phyloP scores from a whole-genome alignment of 805 yeast species.

The Teunomyces lycoperdinae region DNA sequence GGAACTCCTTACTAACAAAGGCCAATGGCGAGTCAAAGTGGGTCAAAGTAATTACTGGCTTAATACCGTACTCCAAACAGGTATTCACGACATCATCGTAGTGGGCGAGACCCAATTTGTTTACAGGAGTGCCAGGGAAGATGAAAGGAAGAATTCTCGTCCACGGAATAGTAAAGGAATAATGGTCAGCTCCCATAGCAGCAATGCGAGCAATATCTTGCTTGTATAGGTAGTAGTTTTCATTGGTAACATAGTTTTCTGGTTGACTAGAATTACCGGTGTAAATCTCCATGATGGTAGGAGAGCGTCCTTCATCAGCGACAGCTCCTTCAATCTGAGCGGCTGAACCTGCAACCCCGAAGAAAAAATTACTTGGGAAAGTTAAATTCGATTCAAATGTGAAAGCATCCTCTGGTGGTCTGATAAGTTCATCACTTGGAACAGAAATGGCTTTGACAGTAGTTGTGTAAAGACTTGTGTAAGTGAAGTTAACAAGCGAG shows the following conservation, averaged over 20 bases:
- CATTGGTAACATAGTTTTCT: conserved; percentile 23
- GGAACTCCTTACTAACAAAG: conserved; percentile 6
- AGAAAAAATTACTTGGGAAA: conserved; percentile 16
- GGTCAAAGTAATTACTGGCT: conserved; percentile 30
- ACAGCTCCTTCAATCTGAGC: conserved; percentile 37
- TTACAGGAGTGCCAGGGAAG: conserved; percentile 26
- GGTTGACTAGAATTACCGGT: conserved; percentile 10
- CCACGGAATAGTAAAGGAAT: conserved; percentile 35
- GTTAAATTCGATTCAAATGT: conserved; percentile 11
- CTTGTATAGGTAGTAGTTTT: conserved; percentile 31
- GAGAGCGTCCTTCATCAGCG: conserved; percentile 30
- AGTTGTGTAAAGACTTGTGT: conserved; percentile 6
- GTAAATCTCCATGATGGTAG: conserved; percentile 25
- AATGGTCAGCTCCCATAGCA: conserved; percentile 28
- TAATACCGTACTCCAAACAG: conserved; percentile 16
- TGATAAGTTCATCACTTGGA: conserved; percentile 12
- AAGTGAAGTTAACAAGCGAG: conserved; percentile 12
- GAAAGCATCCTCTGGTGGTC: conserved; percentile 17
- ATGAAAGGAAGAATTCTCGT: conserved; percentile 31
- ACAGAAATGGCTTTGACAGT: conserved; percentile 16
- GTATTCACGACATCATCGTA: conserved; percentile 20
- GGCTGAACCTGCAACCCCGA: conserved; percentile 34
- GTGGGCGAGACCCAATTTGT: conserved; percentile 21
- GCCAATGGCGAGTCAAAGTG: conserved; percentile 32
- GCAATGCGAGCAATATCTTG: conserved; percentile 30